A percentile compares a stretch with the other conserved stretches of the same genome.
Conservation (phyloP, 2,329 filamentous ascomycete genomes). For the Xylogone sp. region DNA sequence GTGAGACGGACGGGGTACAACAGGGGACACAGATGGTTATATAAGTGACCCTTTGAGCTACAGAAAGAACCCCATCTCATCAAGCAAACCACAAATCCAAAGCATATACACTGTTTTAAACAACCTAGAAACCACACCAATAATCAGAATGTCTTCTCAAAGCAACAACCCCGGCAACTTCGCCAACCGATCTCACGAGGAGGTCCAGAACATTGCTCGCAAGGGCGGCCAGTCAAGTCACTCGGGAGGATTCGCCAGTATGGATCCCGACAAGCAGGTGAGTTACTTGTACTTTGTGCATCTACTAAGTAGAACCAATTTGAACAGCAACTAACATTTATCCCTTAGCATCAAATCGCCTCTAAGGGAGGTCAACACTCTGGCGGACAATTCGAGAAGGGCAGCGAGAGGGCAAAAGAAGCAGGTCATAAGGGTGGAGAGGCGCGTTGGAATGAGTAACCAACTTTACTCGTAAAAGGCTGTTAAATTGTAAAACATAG, state of each 20-base stretch:
- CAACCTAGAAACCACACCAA: background rate
- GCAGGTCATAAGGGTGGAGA: conserved; percentile 2
- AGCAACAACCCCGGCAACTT: conserved; percentile 7
- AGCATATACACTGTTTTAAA: background rate
- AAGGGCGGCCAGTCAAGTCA: conserved; percentile 38
- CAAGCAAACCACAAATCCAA: background rate
- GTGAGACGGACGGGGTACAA: background rate
- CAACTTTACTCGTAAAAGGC: too few relatives aligned
- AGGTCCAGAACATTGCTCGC: conserved; percentile 21
- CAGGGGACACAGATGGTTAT: background rate
- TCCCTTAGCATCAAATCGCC: conserved; percentile 1
- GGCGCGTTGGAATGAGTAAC: background rate
- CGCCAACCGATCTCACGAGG: conserved; percentile 4
- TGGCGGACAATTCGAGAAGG: conserved; percentile 1
- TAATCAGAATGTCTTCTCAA: background rate
- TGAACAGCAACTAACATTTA: background rate
- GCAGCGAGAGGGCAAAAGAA: conserved; percentile 3
- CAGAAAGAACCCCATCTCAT: background rate
- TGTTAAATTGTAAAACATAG: too few relatives aligned
- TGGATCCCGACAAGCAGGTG: conserved; percentile 38
- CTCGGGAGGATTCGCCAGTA: conserved; percentile 34
- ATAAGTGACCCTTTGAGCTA: background rate
- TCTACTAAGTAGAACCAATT: background rate
- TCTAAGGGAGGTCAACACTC: conserved; percentile 1
- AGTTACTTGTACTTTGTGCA: too few relatives aligned